Percentiles rank a stretch among this genome's conserved stretches.
These are phyloP conservation scores for Colletotrichum australisinense DNA, from an alignment of 2,329 filamentous ascomycete genomes.

Conservation along the genomic window DNA sequence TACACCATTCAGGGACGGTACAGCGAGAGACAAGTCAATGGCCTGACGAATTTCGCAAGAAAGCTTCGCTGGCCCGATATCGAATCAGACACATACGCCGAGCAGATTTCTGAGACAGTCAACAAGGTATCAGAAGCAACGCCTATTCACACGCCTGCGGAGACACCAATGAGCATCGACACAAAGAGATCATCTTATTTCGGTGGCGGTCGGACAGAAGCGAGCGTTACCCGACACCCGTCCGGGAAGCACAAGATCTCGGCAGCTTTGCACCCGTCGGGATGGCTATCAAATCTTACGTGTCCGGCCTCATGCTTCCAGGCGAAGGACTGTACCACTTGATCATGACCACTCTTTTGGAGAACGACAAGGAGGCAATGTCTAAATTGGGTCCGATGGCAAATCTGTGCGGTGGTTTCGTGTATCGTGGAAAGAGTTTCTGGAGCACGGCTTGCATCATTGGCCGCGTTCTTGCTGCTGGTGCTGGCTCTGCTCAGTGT, in stretches of 20 bases:
- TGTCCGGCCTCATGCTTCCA: conserved; percentile 73
- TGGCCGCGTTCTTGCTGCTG: conserved; percentile 72
- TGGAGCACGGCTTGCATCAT: conserved; percentile 77
- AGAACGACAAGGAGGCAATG: conserved; percentile 72
- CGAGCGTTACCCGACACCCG: conserved; percentile 38
- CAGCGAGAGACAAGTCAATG: conserved; percentile 68
- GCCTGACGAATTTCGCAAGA: conserved; percentile 72
- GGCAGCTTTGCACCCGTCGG: conserved; percentile 67
- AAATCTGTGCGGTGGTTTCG: conserved; percentile 73
- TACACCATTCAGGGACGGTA: conserved; percentile 68
- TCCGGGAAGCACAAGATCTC: conserved; percentile 65
- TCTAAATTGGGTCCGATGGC: conserved; percentile 68
- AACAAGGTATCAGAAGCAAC: conserved; percentile 54
- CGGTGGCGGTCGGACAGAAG: conserved; percentile 42
- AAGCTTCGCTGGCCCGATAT: conserved; percentile 73
- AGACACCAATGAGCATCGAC: conserved; percentile 48
- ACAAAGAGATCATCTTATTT: conserved; percentile 60
- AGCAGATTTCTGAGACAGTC: conserved; percentile 60
- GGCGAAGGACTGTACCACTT: conserved; percentile 73
- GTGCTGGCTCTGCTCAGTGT: conserved; percentile 71
- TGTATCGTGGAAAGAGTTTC: conserved; percentile 73
- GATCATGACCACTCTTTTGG: conserved; percentile 73
- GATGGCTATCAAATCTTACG: conserved; percentile 76
- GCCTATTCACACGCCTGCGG: conserved; percentile 53
- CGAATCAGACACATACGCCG: conserved; percentile 62